Evolutionary conservation across 2,329 filamentous ascomycete genomes (phyloP).

Genomic region (Trichoderma koningii): DNA sequence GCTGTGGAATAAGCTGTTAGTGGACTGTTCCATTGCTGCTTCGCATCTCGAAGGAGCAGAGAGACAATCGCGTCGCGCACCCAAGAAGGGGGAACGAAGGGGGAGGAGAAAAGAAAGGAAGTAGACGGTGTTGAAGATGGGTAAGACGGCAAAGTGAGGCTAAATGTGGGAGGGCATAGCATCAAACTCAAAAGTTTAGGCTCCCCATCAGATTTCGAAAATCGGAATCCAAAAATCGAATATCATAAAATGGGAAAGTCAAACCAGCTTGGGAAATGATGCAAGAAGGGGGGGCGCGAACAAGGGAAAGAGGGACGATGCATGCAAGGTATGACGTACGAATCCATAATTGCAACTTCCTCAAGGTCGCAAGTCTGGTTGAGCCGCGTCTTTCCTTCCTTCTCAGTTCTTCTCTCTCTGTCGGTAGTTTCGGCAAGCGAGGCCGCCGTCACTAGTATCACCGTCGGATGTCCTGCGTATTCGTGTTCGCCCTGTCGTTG

Average conservation of each 20-base stretch:
- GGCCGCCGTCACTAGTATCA: constrained; percentile 8
- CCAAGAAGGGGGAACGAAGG: not conserved
- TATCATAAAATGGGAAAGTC: not conserved
- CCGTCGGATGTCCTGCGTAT: not conserved
- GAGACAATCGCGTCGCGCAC: not conserved
- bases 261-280: constrained; percentile 14
- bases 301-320: constrained; percentile 19
- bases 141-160: not conserved
- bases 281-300: not conserved
- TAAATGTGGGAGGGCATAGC: not conserved
- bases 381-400: constrained; percentile 18
- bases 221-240: not conserved
- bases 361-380: constrained; percentile 2
- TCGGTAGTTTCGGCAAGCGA: constrained; percentile 4
- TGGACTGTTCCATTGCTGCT: constrained; percentile 6
- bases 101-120: not conserved
- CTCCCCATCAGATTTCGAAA: not conserved
- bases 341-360: constrained; percentile 35
- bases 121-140: not conserved
- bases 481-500: constrained; percentile 12
- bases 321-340: constrained; percentile 34
- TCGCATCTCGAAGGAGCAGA: not conserved
- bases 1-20: constrained; percentile 40
- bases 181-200: no score
- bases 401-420: not conserved